A percentile compares a stretch with the other conserved stretches of the same genome.
Evolutionary conservation across 2,329 filamentous ascomycete genomes (phyloP).

Genomic region (Macrophomina pseudophaseolina): DNA sequence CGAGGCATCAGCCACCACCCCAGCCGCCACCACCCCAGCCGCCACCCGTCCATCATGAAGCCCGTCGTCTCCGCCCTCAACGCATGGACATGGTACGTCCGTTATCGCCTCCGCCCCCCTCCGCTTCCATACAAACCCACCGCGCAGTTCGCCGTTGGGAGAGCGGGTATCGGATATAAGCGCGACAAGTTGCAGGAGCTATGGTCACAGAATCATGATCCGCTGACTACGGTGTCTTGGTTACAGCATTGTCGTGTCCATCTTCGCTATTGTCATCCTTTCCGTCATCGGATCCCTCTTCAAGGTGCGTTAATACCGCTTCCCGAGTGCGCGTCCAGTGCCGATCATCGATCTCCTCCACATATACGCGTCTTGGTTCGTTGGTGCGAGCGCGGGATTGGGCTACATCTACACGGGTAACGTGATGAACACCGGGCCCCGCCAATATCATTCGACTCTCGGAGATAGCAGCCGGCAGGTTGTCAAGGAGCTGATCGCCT

Average conservation of each 20-base stretch:
- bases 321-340: neutral
- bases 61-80: constrained; percentile 89
- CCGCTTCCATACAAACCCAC: neutral
- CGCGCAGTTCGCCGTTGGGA: neutral
- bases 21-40: neutral
- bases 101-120: constrained; percentile 36
- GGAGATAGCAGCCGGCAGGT: no score
- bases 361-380: neutral
- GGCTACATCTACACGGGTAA: neutral
- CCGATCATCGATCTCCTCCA: neutral
- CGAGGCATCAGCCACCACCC: neutral
- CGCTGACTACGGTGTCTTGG: constrained; percentile 1
- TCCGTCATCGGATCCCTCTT: constrained; percentile 74
- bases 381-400: neutral
- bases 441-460: neutral
- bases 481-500: neutral
- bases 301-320: constrained; percentile 54
- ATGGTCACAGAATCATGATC: neutral
- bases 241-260: constrained; percentile 70
- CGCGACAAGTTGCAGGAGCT: neutral
- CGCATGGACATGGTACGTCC: constrained; percentile 89
- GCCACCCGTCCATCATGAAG: constrained; percentile 71
- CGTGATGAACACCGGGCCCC: neutral
- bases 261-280: constrained; percentile 69
- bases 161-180: neutral